A percentile compares a stretch with the other conserved stretches of the same genome.
Conservation (phyloP, 2,329 filamentous ascomycete species). For the Hypoxylon sp. region DNA sequence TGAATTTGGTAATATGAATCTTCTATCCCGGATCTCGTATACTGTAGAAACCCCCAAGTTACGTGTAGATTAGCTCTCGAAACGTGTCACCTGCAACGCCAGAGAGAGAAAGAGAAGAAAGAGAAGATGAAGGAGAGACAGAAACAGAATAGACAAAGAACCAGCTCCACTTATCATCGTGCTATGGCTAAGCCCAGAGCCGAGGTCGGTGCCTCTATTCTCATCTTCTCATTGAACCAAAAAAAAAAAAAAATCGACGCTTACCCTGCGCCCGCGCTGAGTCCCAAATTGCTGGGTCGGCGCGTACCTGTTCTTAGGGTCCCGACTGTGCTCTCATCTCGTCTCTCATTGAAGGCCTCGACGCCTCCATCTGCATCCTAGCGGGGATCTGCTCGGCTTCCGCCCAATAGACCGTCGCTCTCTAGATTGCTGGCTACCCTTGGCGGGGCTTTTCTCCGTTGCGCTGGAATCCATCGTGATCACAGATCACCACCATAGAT, state of each 20-base stretch:
- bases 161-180: not conserved
- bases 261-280: slow-evolving; percentile 28
- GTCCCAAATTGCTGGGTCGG: slow-evolving; percentile 37
- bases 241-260: slow-evolving; percentile 13
- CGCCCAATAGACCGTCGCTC: slow-evolving; percentile 25
- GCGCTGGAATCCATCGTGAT: slow-evolving; percentile 36
- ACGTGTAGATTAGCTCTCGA: too few relatives aligned
- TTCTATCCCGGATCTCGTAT: too few relatives aligned
- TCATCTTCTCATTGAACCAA: too few relatives aligned
- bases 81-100: slow-evolving; percentile 11
- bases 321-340: slow-evolving; percentile 23
- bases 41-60: too few relatives aligned
- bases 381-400: slow-evolving; percentile 26
- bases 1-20: not conserved
- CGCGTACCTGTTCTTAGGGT: slow-evolving; percentile 34
- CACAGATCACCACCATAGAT: slow-evolving; percentile 24
- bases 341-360: slow-evolving; percentile 31
- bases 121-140: not conserved
- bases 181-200: not conserved
- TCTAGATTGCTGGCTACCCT: slow-evolving; percentile 29
- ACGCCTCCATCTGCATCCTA: slow-evolving; percentile 33
- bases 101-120: not conserved
- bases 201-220: slow-evolving; percentile 17
- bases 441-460: slow-evolving; percentile 35
- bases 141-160: too few relatives aligned